A percentile compares a stretch with the other conserved stretches of the same genome.
Evolutionary conservation across 2,329 filamentous ascomycete species (phyloP).

Genomic region (Xylaria polymorpha): DNA sequence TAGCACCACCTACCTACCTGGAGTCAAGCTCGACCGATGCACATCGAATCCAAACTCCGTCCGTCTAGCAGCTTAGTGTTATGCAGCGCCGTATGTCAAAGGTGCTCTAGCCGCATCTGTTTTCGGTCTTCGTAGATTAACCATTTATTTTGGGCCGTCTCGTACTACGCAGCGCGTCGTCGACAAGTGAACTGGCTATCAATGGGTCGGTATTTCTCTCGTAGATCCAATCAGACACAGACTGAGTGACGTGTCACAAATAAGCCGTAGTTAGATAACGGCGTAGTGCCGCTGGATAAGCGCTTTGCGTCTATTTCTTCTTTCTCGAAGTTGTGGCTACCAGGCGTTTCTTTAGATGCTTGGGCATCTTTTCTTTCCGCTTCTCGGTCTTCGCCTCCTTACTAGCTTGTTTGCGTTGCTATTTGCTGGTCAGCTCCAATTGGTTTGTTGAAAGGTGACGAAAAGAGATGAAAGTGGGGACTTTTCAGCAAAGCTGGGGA

Average conservation of each 20-base stretch:
- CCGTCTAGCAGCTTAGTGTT: neutral
- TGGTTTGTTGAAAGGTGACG: neutral
- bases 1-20: neutral
- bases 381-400: conserved; percentile 97
- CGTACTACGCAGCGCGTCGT: neutral
- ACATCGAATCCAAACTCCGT: neutral
- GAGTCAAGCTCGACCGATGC: neutral
- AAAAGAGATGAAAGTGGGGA: conserved; percentile 1
- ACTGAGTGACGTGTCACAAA: neutral
- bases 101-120: neutral
- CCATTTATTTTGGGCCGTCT: neutral
- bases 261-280: neutral
- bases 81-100: neutral
- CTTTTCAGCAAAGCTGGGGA: conserved; percentile 1
- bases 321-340: conserved; percentile 71
- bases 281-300: neutral
- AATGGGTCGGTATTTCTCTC: neutral
- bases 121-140: neutral
- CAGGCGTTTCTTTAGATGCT: conserved; percentile 92
- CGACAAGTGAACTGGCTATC: neutral
- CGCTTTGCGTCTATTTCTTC: conserved; percentile 64
- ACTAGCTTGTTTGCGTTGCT: conserved; percentile 81
- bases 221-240: conserved; percentile 2
- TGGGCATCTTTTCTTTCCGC: conserved; percentile 94
- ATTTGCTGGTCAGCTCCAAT: conserved; percentile 44